These are phyloP conservation scores for Stagonosporopsis chrysanthemi DNA, from an alignment of 2,329 filamentous ascomycete species.

Conservation along the genomic window DNA sequence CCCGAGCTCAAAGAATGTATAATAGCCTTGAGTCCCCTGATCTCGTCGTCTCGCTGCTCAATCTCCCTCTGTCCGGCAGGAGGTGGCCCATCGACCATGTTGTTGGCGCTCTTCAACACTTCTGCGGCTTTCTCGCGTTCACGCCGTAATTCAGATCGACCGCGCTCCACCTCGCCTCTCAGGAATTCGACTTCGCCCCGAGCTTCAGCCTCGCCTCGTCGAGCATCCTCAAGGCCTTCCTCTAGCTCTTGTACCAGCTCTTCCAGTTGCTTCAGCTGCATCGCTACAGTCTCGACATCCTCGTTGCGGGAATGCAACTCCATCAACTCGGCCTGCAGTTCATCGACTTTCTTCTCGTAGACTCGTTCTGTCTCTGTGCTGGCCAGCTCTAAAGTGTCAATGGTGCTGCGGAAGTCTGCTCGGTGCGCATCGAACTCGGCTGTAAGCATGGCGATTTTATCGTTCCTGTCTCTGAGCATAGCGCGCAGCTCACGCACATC, in stretches of 20 bases:
- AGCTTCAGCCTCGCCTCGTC: constrained; percentile 92
- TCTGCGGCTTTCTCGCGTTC: constrained; percentile 84
- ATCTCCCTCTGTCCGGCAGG: constrained; percentile 71
- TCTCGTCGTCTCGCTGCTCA: constrained; percentile 96
- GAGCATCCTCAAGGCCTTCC: constrained; percentile 93
- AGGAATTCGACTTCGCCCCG: constrained; percentile 95
- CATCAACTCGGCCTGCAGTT: constrained; percentile 81
- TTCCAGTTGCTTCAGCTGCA: constrained; percentile 92
- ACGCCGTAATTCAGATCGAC: constrained; percentile 82
- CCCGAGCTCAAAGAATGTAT: constrained; percentile 93
- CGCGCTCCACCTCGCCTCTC: constrained; percentile 91
- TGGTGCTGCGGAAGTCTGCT: constrained; percentile 94
- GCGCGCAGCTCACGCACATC: constrained; percentile 79
- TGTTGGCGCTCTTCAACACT: constrained; percentile 62
- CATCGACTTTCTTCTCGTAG: constrained; percentile 91
- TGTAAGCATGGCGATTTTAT: constrained; percentile 92
- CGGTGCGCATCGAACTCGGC: constrained; percentile 94
- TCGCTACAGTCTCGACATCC: constrained; percentile 89
- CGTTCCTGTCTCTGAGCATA: constrained; percentile 92
- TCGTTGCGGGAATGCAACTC: constrained; percentile 83
- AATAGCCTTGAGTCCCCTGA: constrained; percentile 94
- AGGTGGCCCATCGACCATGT: constrained; percentile 52
- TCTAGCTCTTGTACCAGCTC: constrained; percentile 96
- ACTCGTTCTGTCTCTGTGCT: constrained; percentile 95
- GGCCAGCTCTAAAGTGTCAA: constrained; percentile 94